Conservation (phyloP, 441 rosid genomes). For the Populus hybrid region DNA sequence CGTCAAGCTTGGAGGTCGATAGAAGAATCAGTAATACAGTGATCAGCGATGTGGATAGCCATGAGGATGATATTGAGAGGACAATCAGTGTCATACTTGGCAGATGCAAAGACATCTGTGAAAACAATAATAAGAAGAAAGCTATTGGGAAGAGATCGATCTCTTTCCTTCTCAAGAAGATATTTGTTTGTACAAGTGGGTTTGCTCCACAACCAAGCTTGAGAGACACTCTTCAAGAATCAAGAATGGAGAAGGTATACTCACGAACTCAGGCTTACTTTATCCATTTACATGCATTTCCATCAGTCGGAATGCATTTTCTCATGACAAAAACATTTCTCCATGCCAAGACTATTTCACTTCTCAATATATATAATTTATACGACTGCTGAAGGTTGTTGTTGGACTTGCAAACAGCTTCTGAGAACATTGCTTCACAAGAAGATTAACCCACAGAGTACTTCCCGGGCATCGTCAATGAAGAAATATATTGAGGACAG, state of each 20-base stretch:
- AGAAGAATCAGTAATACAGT: constrained; percentile 60
- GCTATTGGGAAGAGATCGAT: constrained; percentile 64
- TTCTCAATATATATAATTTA: not conserved
- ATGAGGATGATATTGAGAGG: constrained; percentile 77
- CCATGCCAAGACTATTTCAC: no score
- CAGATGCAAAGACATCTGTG: constrained; percentile 79
- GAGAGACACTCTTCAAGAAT: constrained; percentile 75
- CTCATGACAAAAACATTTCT: not conserved
- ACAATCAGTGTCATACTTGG: constrained; percentile 86
- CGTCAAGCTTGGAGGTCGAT: constrained; percentile 91
- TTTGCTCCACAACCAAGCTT: constrained; percentile 67
- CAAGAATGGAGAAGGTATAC: constrained; percentile 93
- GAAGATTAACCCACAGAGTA: constrained; percentile 55
- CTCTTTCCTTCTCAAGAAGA: constrained; percentile 75
- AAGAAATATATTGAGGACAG: constrained; percentile 50
- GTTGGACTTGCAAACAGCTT: constrained; percentile 41
- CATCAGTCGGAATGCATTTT: not conserved
- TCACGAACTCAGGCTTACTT: no score
- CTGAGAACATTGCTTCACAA: constrained; percentile 79
- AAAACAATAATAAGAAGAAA: constrained; percentile 49
- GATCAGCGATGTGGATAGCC: constrained; percentile 38
- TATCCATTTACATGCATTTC: not conserved
- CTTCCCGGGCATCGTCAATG: constrained; percentile 49
- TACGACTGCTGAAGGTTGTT: not conserved
- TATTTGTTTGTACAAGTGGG: constrained; percentile 66